Percentiles rank a stretch among this genome's conserved stretches.
phyloP scores from a whole-genome alignment of 164 flowering plant genomes.

The Vitis amurensis region DNA sequence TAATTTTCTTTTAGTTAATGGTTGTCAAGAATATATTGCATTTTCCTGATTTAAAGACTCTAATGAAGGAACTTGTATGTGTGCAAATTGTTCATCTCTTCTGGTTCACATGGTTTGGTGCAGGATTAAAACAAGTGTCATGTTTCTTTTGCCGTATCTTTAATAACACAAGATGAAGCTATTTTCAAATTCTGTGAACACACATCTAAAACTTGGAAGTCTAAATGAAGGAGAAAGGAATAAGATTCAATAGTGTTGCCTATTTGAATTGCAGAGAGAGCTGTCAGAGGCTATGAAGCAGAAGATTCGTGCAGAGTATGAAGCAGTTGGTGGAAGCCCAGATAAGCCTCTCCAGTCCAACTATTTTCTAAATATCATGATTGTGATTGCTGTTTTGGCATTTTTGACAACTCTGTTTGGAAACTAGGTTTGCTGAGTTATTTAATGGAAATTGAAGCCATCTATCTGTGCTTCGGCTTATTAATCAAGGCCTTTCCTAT shows the following conservation, averaged over 20 bases:
- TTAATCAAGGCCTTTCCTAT: neutral
- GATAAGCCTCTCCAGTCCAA: conserved; percentile 86
- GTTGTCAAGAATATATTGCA: conserved; percentile 7
- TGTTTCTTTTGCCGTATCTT: conserved; percentile 51
- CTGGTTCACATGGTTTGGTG: conserved; percentile 50
- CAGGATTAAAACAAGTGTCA: conserved; percentile 72
- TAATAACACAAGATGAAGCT: conserved; percentile 58
- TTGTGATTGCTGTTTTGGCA: conserved; percentile 77
- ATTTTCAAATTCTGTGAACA: conserved; percentile 40
- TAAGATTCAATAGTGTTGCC: conserved; percentile 54
- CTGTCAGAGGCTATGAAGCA: conserved; percentile 87
- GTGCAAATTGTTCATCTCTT: conserved; percentile 25
- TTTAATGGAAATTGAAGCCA: neutral
- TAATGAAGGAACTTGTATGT: neutral
- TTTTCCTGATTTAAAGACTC: conserved; percentile 6
- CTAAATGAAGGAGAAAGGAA: conserved; percentile 42
- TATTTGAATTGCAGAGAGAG: conserved; percentile 89
- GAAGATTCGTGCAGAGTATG: conserved; percentile 92
- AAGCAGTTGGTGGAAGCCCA: conserved; percentile 88
- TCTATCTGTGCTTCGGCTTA: neutral
- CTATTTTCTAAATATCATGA: conserved; percentile 89
- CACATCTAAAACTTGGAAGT: conserved; percentile 48
- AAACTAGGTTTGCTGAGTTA: conserved; percentile 26
- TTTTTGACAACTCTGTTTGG: conserved; percentile 66
- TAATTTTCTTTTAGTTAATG: conserved; percentile 2